Evolutionary conservation across 2,329 filamentous ascomycete species (phyloP).

Genomic region (Microdochium bolleyi): DNA sequence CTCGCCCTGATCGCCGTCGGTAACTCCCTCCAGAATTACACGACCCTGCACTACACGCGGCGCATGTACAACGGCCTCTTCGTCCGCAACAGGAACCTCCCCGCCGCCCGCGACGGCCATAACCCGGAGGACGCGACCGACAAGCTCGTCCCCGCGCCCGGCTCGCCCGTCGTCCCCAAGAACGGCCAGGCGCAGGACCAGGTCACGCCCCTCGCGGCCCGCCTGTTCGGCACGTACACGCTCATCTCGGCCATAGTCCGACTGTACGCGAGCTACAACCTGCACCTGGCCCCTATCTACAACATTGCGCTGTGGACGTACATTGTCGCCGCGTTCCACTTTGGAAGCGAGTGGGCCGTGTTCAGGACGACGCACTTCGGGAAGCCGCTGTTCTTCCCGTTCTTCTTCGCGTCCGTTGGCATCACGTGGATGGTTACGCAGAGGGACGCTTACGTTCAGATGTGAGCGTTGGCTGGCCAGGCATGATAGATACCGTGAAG

Average conservation of each 20-base stretch:
- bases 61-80: slow-evolving; percentile 72
- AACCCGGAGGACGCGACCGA: slow-evolving; percentile 44
- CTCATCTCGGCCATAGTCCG: slow-evolving; percentile 69
- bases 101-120: slow-evolving; percentile 28
- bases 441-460: slow-evolving; percentile 59
- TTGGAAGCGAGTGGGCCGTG: slow-evolving; percentile 70
- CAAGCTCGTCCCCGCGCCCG: slow-evolving; percentile 38
- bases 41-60: slow-evolving; percentile 72
- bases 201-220: slow-evolving; percentile 67
- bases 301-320: slow-evolving; percentile 79
- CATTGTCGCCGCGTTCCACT: slow-evolving; percentile 68
- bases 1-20: slow-evolving; percentile 73
- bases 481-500: too few species aligned
- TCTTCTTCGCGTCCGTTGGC: slow-evolving; percentile 40
- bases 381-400: slow-evolving; percentile 46
- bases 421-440: slow-evolving; percentile 59
- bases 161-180: slow-evolving; percentile 28
- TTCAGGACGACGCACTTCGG: slow-evolving; percentile 68
- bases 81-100: slow-evolving; percentile 39
- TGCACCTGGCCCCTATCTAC: slow-evolving; percentile 65
- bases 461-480: too few species aligned
- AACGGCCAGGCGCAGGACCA: slow-evolving; percentile 39
- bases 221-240: slow-evolving; percentile 85
- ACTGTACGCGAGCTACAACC: slow-evolving; percentile 77
- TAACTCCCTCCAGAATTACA: slow-evolving; percentile 80